Evolutionary conservation across 176 grass and related monocot genomes (phyloP), one percentile per base, ranked within the genome.

Genomic region (Panicum miliaceum): DNA sequence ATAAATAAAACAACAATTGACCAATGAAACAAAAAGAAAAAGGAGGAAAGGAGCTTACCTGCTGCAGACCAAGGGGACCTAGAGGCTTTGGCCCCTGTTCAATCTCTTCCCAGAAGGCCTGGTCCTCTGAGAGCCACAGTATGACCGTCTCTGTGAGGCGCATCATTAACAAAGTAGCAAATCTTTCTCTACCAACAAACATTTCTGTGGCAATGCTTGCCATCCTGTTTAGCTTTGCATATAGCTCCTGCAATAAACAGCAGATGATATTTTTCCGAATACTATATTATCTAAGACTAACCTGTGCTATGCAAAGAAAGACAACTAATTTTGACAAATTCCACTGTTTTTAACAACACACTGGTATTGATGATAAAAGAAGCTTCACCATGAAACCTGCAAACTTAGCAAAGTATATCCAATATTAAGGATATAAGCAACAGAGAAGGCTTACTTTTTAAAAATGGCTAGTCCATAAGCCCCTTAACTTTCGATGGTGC

Each of bases 91-190:
- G 71, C 64, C 89, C 91, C 38, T 91, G 84, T 86, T 97, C 91
- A 78, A 97, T 88, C 46, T 94, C 91, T 90, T 97, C 94, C 94
- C 94, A 97, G 43, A 97, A 97, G 82, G 87, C 89, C 59, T 94
- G 91, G 85, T 97, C 94, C 71, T 90, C 91, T 75, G 89, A 90
- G 47, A 97, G 92, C 85, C 92, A 97, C 62, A 97, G 77, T 88
- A 97, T 87, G 67, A 97, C 94, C 18, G 94, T 91, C 58, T 97
- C 91, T 58, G 92, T 93, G 40, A 97, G 91, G 52, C 92, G 90
- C 94, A 97, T 93, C 90, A 96, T 88, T 82, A 96, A 67, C 81
- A 96, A 80, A 40, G 94, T 93, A 60, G 86, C 80, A 60, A 96
- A 96, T 82, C 90, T 96, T 84, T 96, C 91, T 78, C 94, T 90